Evolutionary conservation across 805 yeast genomes (phyloP).

Genomic region (Metschnikowia gelsemii): DNA sequence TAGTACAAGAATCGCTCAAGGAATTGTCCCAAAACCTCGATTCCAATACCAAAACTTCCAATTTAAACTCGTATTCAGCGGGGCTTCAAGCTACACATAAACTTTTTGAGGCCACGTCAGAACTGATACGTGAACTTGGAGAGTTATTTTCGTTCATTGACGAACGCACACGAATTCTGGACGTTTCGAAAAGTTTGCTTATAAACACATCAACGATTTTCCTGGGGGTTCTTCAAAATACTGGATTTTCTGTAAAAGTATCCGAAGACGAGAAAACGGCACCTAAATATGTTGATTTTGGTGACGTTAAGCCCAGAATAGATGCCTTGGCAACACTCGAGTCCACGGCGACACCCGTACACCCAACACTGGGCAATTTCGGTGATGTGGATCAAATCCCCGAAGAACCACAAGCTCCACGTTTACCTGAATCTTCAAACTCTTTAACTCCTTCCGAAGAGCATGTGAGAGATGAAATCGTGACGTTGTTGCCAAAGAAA

Average conservation of each 20-base stretch:
- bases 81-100: no score
- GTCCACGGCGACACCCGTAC: no score
- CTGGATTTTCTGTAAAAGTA: slow-evolving; percentile 10
- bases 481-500: slow-evolving; percentile 7
- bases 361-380: no score
- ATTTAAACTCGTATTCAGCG: no score
- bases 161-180: neutral
- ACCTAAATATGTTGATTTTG: slow-evolving; percentile 23
- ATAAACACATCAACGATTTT: slow-evolving; percentile 2
- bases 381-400: no score
- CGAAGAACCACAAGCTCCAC: no score
- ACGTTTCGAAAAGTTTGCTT: neutral
- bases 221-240: neutral
- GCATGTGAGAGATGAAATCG: slow-evolving; percentile 8
- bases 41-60: no score
- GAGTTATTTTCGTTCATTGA: slow-evolving; percentile 2
- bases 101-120: neutral
- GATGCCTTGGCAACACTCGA: slow-evolving; percentile 1
- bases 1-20: slow-evolving; percentile 46
- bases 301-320: slow-evolving; percentile 2
- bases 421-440: no score
- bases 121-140: neutral
- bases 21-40: neutral
- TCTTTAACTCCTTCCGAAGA: no score
- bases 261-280: slow-evolving; percentile 5